Evolutionary conservation across 2,329 filamentous ascomycete species (phyloP).

Genomic region (Gaeumannomyces tritici): DNA sequence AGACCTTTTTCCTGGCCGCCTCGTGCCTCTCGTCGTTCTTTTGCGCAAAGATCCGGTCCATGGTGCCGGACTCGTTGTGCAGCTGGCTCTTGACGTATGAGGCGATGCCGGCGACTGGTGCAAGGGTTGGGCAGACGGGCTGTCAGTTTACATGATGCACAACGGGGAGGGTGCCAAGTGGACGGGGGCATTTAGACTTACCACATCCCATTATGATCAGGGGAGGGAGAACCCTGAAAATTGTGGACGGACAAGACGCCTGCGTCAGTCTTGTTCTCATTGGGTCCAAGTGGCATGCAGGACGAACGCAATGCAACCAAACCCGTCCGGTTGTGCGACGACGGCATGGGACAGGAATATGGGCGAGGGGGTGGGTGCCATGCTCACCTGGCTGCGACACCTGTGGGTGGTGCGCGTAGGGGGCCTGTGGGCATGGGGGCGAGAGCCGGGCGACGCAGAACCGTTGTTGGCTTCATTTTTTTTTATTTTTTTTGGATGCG

Average conservation of each 20-base stretch:
- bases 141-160: not conserved
- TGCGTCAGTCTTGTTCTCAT: not conserved
- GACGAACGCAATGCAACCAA: not conserved
- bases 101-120: constrained; percentile 15
- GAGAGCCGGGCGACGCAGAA: not conserved
- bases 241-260: not conserved
- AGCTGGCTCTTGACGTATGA: constrained; percentile 24
- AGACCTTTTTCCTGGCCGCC: constrained; percentile 1
- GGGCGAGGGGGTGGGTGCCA: not conserved
- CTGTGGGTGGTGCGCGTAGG: not conserved
- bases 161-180: not conserved
- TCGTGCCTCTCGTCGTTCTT: constrained; percentile 5
- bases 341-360: not conserved
- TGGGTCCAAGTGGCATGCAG: not conserved
- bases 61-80: constrained; percentile 19
- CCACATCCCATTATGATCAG: constrained; percentile 3
- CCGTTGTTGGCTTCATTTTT: constrained; percentile 2
- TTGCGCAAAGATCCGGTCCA: constrained; percentile 24
- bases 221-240: not conserved
- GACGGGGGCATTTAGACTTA: not conserved
- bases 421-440: not conserved
- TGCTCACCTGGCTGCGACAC: not conserved
- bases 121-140: not conserved
- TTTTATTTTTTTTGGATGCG: not conserved
- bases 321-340: not conserved